Base-by-base conservation (phyloP, 2,329 filamentous ascomycete genomes). In the Aspergillus alliaceus region DNA sequence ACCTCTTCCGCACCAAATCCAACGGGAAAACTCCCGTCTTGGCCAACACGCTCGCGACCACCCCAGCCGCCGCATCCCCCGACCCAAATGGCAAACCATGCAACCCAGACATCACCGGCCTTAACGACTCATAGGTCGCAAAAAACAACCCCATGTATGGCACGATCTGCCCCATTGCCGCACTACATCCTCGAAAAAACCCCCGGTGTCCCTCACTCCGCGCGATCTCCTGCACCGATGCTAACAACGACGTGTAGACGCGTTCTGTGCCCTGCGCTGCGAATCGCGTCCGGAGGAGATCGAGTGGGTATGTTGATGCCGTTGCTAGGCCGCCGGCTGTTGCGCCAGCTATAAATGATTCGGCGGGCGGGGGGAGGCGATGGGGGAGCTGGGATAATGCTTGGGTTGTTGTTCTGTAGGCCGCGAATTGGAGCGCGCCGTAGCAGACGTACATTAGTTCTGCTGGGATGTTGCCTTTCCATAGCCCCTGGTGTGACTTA, bases 131-230 rank as follows among this genome's bases (percentile, higher is more conserved):
- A 77, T 98, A 99, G 39, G 86, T 84, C 32, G 90, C 85, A 76
- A 99, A 99, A 79, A 99, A 98, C 2, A 96, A 81, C 14, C 95
- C 95, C 95, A 99, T 99, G 73, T 93, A 96, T 2, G 95, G 95
- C 9, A 96, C 86, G 49, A 98, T 95, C 78, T 97, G 93, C 25
- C 82, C 88, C 22, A 98, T 79, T 0, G 89, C 91, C 1, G 93
- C 93, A 1, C 84, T 84, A 32, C 96, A 79, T 3, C 95, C 95
- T 49, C 91, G 90, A 75, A 96, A 99, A 78, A 96, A 98, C 0
- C 95, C 95, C 4, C 74, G 74, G 0, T 78, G 66, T 0, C 95
- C 95, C 77, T 99, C 95, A 59, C 90, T 82, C 4, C 80, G 80
- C 15, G 81, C 78, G 64, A 99, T 99, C 22, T 91, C 86, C 44